Percentiles rank a stretch among this genome's conserved stretches.
These are phyloP conservation scores for Penicillium malachiteum DNA, from an alignment of 495 filamentous ascomycete genomes.

Conservation along the genomic window DNA sequence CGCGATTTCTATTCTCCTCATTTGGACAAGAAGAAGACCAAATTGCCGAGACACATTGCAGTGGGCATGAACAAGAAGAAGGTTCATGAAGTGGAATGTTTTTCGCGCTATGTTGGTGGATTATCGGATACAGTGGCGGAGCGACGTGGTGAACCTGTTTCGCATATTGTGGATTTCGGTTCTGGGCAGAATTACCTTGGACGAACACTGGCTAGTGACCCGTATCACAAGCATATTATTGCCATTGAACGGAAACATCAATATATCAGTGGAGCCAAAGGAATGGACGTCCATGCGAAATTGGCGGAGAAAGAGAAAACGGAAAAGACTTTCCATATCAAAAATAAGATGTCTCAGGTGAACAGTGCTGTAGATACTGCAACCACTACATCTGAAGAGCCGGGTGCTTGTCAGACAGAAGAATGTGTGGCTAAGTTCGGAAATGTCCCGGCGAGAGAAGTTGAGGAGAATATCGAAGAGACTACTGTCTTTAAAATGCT, in stretches of 20 bases:
- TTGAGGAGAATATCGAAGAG: conserved; percentile 35
- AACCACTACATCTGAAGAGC: conserved; percentile 19
- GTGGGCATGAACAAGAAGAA: conserved; percentile 97
- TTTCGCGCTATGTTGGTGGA: conserved; percentile 59
- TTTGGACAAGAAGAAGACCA: conserved; percentile 26
- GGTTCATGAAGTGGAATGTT: conserved; percentile 78
- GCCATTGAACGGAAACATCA: conserved; percentile 85
- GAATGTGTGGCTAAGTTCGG: conserved; percentile 6
- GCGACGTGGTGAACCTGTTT: conserved; percentile 56
- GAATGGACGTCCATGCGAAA: conserved; percentile 74
- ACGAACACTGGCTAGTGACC: conserved; percentile 76
- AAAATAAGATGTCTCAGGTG: conserved; percentile 63
- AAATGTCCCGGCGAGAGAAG: conserved; percentile 29
- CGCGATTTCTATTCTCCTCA: conserved; percentile 52
- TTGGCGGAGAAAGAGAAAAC: conserved; percentile 62
- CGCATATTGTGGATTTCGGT: conserved; percentile 92
- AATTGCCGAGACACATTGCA: conserved; percentile 65
- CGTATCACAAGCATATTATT: conserved; percentile 82
- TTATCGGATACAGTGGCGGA: conserved; percentile 54
- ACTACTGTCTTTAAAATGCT: conserved; percentile 36
- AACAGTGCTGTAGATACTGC: conserved; percentile 22
- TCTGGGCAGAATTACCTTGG: conserved; percentile 96
- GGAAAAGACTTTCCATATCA: conserved; percentile 51
- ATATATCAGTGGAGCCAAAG: conserved; percentile 81
- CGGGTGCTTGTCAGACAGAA: conserved; percentile 13